Percentiles rank a stretch among this genome's conserved stretches.
Conservation (phyloP, 2,329 filamentous ascomycete species). For the Sordariomycetes sp. region DNA sequence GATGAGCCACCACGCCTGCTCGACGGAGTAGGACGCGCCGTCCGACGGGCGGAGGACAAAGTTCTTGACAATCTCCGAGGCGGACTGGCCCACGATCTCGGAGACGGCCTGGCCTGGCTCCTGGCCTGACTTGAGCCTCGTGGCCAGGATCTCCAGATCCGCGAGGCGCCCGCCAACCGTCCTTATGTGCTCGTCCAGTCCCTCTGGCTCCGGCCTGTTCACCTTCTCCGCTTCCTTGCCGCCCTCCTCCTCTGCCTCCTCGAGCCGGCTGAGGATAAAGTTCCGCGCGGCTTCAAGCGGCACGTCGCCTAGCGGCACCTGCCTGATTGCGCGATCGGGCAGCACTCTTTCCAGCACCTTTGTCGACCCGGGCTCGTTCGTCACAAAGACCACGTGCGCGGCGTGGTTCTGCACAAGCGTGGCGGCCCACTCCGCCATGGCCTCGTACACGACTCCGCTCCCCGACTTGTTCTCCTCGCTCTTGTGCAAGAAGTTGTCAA, state of each 20-base stretch:
- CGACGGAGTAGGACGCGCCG: slow-evolving; percentile 47
- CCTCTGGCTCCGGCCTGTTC: slow-evolving; percentile 35
- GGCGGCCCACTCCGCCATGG: slow-evolving; percentile 82
- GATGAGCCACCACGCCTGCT: slow-evolving; percentile 86
- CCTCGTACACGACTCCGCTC: slow-evolving; percentile 56
- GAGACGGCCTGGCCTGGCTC: slow-evolving; percentile 66
- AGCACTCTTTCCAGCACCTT: slow-evolving; percentile 79
- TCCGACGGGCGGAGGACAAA: slow-evolving; percentile 43
- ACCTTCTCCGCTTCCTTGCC: slow-evolving; percentile 12
- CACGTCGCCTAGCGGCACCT: slow-evolving; percentile 75
- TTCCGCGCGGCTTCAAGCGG: slow-evolving; percentile 76
- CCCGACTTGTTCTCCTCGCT: slow-evolving; percentile 34
- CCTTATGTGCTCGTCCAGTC: slow-evolving; percentile 71
- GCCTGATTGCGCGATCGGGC: slow-evolving; percentile 81
- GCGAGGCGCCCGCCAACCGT: slow-evolving; percentile 84
- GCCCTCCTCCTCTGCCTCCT: slow-evolving; percentile 25
- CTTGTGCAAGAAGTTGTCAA: slow-evolving; percentile 86
- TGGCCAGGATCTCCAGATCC: slow-evolving; percentile 87
- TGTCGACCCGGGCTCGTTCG: slow-evolving; percentile 75
- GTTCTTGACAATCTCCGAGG: slow-evolving; percentile 86
- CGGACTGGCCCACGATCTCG: slow-evolving; percentile 81
- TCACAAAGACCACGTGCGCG: slow-evolving; percentile 90
- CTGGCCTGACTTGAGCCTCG: slow-evolving; percentile 78
- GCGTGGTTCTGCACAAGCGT: slow-evolving; percentile 73
- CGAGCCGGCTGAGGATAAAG: slow-evolving; percentile 76